Percentiles rank a stretch among this genome's conserved stretches.
These are phyloP conservation scores for Ophiocordyceps robertsii DNA, from an alignment of 2,329 filamentous ascomycete genomes.

Conservation along the genomic window DNA sequence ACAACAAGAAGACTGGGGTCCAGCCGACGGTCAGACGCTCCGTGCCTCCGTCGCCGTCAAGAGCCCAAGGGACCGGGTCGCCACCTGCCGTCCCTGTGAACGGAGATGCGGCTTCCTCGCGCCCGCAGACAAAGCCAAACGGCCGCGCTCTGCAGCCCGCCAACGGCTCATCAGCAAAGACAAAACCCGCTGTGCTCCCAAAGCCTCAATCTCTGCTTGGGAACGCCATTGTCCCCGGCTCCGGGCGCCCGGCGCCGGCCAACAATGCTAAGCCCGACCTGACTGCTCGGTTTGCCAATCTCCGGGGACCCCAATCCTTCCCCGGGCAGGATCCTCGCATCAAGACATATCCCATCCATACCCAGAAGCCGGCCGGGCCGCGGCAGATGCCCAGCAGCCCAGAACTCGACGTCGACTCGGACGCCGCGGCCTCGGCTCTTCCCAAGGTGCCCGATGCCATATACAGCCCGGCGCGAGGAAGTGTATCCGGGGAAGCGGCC, in stretches of 20 bases:
- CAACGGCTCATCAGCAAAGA: slow-evolving; percentile 14
- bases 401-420: slow-evolving; percentile 32
- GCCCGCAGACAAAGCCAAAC: not conserved
- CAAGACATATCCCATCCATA: slow-evolving; percentile 31
- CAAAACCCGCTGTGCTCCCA: slow-evolving; percentile 41
- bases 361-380: slow-evolving; percentile 28
- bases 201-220: slow-evolving; percentile 57
- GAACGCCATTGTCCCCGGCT: slow-evolving; percentile 29
- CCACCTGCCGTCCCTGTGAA: not conserved
- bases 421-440: slow-evolving; percentile 40
- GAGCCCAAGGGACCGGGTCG: slow-evolving; percentile 2
- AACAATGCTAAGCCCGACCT: slow-evolving; percentile 32
- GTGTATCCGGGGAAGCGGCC: slow-evolving; percentile 49
- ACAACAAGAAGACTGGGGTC: slow-evolving; percentile 50
- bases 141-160: slow-evolving; percentile 4
- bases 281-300: slow-evolving; percentile 41
- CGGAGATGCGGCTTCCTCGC: not conserved
- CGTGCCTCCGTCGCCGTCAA: slow-evolving; percentile 6
- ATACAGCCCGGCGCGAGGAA: slow-evolving; percentile 66
- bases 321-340: slow-evolving; percentile 39
- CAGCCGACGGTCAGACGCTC: slow-evolving; percentile 20
- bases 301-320: slow-evolving; percentile 29
- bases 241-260: slow-evolving; percentile 12
- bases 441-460: slow-evolving; percentile 63
- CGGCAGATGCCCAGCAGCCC: slow-evolving; percentile 36